Evolutionary conservation across 306 rosid genomes (phyloP).

Genomic region (Gastrolobium bilobum): DNA sequence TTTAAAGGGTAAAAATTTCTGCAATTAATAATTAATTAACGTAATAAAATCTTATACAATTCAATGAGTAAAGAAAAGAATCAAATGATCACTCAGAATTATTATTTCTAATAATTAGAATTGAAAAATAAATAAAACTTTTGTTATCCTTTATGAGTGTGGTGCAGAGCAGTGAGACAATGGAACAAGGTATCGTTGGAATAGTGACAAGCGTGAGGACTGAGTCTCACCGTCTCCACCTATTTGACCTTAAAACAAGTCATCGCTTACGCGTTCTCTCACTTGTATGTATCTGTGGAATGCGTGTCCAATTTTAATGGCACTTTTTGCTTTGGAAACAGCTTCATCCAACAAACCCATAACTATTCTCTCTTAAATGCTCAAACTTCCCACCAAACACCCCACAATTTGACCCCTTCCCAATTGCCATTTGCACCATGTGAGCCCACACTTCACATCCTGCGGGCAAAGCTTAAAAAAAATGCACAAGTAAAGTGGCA

Average conservation of each 20-base stretch:
- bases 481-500: slow-evolving; percentile 15
- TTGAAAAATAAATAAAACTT: no score
- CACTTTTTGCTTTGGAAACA: not conserved
- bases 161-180: not conserved
- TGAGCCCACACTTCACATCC: slow-evolving; percentile 30
- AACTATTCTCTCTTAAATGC: slow-evolving; percentile 45
- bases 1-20: no score
- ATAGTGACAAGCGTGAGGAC: not conserved
- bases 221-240: no score
- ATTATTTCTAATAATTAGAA: no score
- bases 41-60: no score
- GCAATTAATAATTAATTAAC: no score
- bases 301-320: slow-evolving; percentile 34
- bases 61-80: no score
- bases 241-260: slow-evolving; percentile 31
- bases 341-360: slow-evolving; percentile 50
- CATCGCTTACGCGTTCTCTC: not conserved
- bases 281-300: not conserved
- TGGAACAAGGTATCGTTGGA: not conserved
- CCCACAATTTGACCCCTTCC: slow-evolving; percentile 41
- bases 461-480: not conserved
- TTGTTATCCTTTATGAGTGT: not conserved
- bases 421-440: slow-evolving; percentile 38
- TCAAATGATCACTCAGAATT: no score
- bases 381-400: slow-evolving; percentile 55